Evolutionary conservation across 1,284 basidiomycete species (phyloP), one percentile per base, ranked within the genome.

Genomic region (Macrocybe sp.): DNA sequence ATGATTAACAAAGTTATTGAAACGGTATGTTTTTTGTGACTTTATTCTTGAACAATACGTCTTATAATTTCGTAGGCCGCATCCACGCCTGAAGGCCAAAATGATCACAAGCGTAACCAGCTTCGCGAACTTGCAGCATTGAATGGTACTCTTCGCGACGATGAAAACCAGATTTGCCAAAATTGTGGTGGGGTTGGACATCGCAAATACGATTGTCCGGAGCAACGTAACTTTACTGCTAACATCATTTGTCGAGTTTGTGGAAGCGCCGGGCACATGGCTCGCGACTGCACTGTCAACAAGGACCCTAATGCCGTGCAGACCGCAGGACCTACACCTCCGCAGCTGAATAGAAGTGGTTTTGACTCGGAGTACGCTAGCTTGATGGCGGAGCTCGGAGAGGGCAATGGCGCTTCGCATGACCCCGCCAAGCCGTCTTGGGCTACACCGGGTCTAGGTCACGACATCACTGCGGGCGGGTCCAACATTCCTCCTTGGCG

Each of bases 61-160:
- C 38, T 55, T 50, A 51, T 54, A 4, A 63, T 37, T 5, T 45
- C 41, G 0, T 58, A 96, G 92, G 95, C 97, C 49, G 97, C 97
- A 4, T 98, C 95, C 14, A 97, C 95, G 3, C 97, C 97, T 1
- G 97, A 99, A 74, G 95, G 94, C 35, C 93, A 99, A 70, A 99
- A 99, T 64, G 96, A 98, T 64, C 97, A 99, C 75, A 99, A 99
- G 69, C 88, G 97, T 45, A 98, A 96, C 66, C 97, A 99, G 72
- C 83, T 99, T 43, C 92, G 97, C 58, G 97, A 99, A 67, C 81
- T 99, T 31, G 97, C 97, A 10, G 93, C 95, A 12, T 74, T 99
- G 46, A 99, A 99, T 66, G 97, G 97, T 68, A 99, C 97, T 28
- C 84, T 99, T 50, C 92, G 97, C 59, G 97, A 99, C 64, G 97